Conservation (phyloP, 345 rosid genomes). For the Pelargonium nanum region DNA sequence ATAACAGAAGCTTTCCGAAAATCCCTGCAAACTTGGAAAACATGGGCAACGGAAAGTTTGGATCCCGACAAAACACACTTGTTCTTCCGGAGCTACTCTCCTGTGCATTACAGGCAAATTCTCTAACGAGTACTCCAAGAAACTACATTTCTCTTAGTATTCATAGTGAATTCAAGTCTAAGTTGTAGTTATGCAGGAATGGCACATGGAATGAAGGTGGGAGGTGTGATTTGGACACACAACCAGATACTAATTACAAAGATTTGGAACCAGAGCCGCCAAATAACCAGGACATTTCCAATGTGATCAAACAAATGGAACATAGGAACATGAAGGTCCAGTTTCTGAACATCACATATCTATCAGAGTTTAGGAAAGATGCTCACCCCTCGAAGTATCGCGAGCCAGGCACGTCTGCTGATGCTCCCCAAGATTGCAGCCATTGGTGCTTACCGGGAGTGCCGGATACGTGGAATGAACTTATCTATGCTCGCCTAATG, state of each 20-base stretch:
- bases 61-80: constrained; percentile 39
- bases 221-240: constrained; percentile 42
- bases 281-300: constrained; percentile 38
- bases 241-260: constrained; percentile 40
- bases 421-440: constrained; percentile 87
- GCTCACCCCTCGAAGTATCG: constrained; percentile 73
- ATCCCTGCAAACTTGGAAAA: constrained; percentile 59
- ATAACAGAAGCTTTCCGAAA: constrained; percentile 57
- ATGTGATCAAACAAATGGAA: constrained; percentile 38
- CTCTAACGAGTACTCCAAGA: too few relatives aligned
- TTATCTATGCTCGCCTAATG: constrained; percentile 60
- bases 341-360: constrained; percentile 59
- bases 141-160: neutral
- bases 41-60: constrained; percentile 41
- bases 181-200: constrained; percentile 28
- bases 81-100: constrained; percentile 73
- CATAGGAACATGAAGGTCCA: constrained; percentile 31
- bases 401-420: constrained; percentile 43
- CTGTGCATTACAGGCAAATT: constrained; percentile 66
- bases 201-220: constrained; percentile 79
- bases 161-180: neutral
- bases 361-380: constrained; percentile 61
- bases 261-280: constrained; percentile 40
- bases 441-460: constrained; percentile 94
- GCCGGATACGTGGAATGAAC: constrained; percentile 82